Evolutionary conservation across 202 grass and related monocot genomes (phyloP), one percentile per base, ranked within the genome.

Genomic region (Schoenoplectus tabernaemontani): DNA sequence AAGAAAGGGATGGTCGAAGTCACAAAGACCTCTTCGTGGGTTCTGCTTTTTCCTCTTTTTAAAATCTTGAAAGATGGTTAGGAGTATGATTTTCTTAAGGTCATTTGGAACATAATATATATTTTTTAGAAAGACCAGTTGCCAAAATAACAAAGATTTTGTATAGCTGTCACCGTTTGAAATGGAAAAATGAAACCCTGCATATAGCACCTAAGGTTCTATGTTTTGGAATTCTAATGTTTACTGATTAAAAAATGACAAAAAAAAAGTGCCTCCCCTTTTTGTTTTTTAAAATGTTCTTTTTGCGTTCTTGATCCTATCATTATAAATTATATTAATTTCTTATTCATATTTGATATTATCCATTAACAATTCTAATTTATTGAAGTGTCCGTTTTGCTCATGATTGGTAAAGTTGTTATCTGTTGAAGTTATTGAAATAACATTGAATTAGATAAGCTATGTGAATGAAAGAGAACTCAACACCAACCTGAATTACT

Each of bases 231-330:
- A 56, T 56, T 56, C 17, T 56, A 56, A 19, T 19, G 19, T n/a
- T 56, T 56, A 8, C 19, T n/a, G 51, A n/a, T 56, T 20, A 56
- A 56, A 44, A 56, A 54, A 41, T 69, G 26, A 15, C 54, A 56
- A 56, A 19, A 53, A 59, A 53, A 5, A 8, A 71, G 39, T 74
- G 4, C n/a, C 39, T 59, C 20, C 19, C 74, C 76, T 82, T 62
- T 7, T 81, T 57, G 0, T 28, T 47, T 43, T 62, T 84, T 24
- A 10, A 84, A 84, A 17, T 63, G n/a, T 72, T 74, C 59, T 87
- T 11, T 46, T 20, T 84, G 30, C 46, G 63, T 46, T 7, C 4
- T 76, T 78, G 56, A 47, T 42, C 30, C 42, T 59, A 19, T 36
- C 54, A n/a, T n/a, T n/a, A 63, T 66, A 47, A 46, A 19, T 65